Conservation (phyloP, 805 yeast species). For the Yarrowia sp. region DNA sequence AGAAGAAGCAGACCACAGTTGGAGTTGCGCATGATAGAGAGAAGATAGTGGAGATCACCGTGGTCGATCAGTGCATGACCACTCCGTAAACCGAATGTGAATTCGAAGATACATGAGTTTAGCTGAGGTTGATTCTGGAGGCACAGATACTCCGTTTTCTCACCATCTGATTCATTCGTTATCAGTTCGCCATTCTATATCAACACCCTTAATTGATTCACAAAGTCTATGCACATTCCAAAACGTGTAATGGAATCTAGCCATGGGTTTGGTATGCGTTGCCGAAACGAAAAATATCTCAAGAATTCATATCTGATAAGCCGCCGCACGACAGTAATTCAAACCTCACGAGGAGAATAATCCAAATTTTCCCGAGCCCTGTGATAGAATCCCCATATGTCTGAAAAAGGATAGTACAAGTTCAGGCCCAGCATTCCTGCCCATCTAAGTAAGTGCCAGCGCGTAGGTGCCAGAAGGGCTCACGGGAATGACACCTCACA, state of each 20-base stretch:
- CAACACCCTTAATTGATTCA: not conserved
- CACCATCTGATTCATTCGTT: too few relatives aligned
- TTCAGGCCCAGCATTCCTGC: too few relatives aligned
- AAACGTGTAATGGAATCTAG: not conserved
- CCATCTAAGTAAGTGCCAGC: not conserved
- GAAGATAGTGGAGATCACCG: not conserved
- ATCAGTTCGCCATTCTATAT: too few relatives aligned
- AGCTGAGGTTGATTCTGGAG: too few relatives aligned
- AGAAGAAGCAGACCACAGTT: too few relatives aligned
- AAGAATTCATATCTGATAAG: not conserved
- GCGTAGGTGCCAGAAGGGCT: not conserved
- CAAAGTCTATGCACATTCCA: conserved; percentile 11
- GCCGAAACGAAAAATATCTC: not conserved
- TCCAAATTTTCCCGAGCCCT: not conserved
- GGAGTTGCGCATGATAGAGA: conserved; percentile 3
- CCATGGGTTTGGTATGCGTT: not conserved
- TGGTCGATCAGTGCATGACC: conserved; percentile 6
- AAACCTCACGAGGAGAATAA: not conserved
- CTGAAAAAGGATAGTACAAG: too few relatives aligned
- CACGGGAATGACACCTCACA: not conserved
- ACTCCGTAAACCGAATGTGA: not conserved
- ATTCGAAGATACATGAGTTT: too few relatives aligned
- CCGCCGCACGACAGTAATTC: not conserved
- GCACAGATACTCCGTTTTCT: too few relatives aligned
- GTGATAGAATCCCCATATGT: too few relatives aligned